These are phyloP conservation scores for Talinum fruticosum DNA, from an alignment of 148 eudicot species.

Conservation along the genomic window DNA sequence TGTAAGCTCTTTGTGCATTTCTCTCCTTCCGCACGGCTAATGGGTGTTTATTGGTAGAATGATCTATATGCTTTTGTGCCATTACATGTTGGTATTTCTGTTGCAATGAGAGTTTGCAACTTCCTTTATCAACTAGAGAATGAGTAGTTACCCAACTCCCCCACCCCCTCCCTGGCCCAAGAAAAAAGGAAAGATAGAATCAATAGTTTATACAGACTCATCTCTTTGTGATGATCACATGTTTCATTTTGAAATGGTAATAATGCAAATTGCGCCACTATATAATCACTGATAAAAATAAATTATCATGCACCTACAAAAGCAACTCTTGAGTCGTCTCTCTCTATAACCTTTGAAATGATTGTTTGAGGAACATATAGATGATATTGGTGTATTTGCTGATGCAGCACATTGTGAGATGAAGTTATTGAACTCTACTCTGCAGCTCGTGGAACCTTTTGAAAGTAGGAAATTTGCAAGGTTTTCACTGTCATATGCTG, in stretches of 20 bases:
- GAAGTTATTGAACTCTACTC: slow-evolving; percentile 73
- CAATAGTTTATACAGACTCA: not conserved
- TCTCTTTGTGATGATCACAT: not conserved
- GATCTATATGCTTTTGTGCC: not conserved
- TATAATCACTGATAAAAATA: not conserved
- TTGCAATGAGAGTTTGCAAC: not conserved
- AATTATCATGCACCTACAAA: not conserved
- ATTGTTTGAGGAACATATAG: not conserved
- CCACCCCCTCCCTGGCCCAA: not conserved
- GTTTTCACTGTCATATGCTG: slow-evolving; percentile 71
- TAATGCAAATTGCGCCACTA: not conserved
- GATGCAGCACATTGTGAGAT: slow-evolving; percentile 59
- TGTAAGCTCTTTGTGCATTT: slow-evolving; percentile 32
- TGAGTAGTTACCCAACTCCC: not conserved
- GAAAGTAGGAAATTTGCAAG: slow-evolving; percentile 86
- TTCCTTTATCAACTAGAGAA: not conserved
- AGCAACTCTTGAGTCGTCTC: not conserved
- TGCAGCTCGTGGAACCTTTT: slow-evolving; percentile 80
- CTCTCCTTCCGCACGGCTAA: not conserved
- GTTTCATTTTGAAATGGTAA: not conserved
- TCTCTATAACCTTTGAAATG: not conserved
- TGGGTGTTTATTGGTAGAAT: not conserved
- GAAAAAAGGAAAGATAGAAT: not conserved
- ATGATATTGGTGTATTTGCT: not conserved
- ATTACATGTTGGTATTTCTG: not conserved